A percentile compares a stretch with the other conserved stretches of the same genome.
These are phyloP conservation scores for Asclepias syriaca DNA, from an alignment of 257 asterid species.

Conservation along the genomic window DNA sequence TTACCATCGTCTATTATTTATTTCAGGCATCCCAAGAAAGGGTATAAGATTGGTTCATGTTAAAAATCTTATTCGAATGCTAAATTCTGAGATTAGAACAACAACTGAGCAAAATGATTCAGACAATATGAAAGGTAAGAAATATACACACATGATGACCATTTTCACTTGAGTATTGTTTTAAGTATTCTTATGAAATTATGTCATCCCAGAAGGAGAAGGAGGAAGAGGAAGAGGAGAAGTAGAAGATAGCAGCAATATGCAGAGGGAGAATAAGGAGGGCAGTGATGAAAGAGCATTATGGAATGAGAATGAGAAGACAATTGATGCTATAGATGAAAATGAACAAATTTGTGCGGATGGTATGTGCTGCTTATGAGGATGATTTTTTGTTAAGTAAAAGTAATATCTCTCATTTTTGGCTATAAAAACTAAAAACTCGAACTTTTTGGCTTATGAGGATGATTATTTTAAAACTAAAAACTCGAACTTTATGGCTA, in stretches of 20 bases:
- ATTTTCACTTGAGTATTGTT: too few relatives aligned
- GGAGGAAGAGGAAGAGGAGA: too few relatives aligned
- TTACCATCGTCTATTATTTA: not conserved
- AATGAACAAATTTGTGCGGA: not conserved
- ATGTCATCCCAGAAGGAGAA: not conserved
- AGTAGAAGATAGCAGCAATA: not conserved
- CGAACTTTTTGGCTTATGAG: too few relatives aligned
- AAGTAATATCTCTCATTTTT: not conserved
- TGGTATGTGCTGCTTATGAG: not conserved
- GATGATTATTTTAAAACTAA: too few relatives aligned
- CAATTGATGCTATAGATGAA: slow-evolving; percentile 2
- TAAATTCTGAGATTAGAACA: slow-evolving; percentile 11
- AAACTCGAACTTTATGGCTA: too few relatives aligned
- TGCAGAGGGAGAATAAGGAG: not conserved
- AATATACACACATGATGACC: not conserved
- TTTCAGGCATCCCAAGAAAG: slow-evolving; percentile 20
- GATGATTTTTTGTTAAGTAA: not conserved
- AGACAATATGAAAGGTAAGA: slow-evolving; percentile 12
- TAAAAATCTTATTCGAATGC: slow-evolving; percentile 32
- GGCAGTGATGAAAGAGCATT: not conserved
- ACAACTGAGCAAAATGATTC: not conserved
- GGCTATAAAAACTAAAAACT: too few relatives aligned
- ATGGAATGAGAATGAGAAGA: not conserved
- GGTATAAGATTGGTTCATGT: slow-evolving; percentile 27
- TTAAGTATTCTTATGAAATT: not conserved